phyloP scores from a whole-genome alignment of 495 filamentous ascomycete genomes.

The Hypomontagnella submonticulosa region DNA sequence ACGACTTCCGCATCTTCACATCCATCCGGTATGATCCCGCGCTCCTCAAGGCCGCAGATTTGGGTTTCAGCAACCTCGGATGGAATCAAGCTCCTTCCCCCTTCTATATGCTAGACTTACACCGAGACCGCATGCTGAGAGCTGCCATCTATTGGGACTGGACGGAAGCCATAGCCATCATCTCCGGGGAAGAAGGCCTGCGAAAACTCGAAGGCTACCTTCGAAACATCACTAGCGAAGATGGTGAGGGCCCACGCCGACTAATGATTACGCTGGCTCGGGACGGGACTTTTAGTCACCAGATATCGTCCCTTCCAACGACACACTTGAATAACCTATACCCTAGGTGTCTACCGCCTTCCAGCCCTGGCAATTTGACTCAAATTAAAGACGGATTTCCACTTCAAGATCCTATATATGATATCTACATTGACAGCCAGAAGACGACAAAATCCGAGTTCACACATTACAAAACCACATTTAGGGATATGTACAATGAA shows the following conservation, averaged over 20 bases:
- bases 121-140: constrained; percentile 79
- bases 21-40: constrained; percentile 80
- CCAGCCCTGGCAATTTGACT: constrained; percentile 2
- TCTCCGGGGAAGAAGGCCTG: constrained; percentile 60
- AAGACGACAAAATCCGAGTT: constrained; percentile 67
- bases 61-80: constrained; percentile 48
- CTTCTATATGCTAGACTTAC: constrained; percentile 86
- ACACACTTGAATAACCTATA: constrained; percentile 66
- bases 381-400: constrained; percentile 30
- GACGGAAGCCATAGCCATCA: constrained; percentile 54
- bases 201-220: constrained; percentile 44
- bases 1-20: constrained; percentile 71
- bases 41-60: constrained; percentile 57
- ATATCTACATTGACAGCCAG: constrained; percentile 67
- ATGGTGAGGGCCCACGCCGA: constrained; percentile 49
- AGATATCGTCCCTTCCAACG: constrained; percentile 59
- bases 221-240: constrained; percentile 22
- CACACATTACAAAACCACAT: constrained; percentile 81
- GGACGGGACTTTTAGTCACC: constrained; percentile 61
- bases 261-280: constrained; percentile 65
- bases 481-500: constrained; percentile 70
- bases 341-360: constrained; percentile 56
- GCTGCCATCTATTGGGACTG: constrained; percentile 78
- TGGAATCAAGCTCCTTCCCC: constrained; percentile 65
- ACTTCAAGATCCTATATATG: constrained; percentile 48